phyloP scores from a whole-genome alignment of 768 basidiomycete species.

The Agrocybe pediades region DNA sequence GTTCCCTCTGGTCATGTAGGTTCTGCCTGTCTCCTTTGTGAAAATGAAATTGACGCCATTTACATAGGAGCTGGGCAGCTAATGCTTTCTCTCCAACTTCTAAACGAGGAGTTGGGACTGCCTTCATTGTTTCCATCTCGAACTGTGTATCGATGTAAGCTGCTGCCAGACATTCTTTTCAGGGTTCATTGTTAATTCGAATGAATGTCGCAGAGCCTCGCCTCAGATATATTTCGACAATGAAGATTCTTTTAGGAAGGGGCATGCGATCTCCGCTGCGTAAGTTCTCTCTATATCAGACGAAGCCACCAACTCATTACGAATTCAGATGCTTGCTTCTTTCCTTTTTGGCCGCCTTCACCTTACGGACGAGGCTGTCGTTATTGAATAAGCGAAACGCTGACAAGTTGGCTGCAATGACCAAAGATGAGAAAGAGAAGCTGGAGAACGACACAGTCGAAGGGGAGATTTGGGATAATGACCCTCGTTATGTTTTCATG shows the following conservation, averaged over 20 bases:
- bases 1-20: conserved; percentile 61
- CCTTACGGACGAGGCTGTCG: conserved; percentile 45
- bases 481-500: conserved; percentile 57
- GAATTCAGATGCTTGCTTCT: conserved; percentile 42
- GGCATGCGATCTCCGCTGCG: conserved; percentile 58
- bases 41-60: background rate
- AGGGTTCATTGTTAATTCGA: background rate
- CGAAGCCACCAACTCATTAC: background rate
- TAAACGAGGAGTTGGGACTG: conserved; percentile 61
- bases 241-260: conserved; percentile 49
- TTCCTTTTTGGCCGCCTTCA: conserved; percentile 43
- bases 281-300: conserved; percentile 21
- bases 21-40: background rate
- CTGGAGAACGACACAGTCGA: conserved; percentile 15
- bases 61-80: conserved; percentile 57
- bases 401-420: conserved; percentile 21
- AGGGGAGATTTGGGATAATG: conserved; percentile 48
- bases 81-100: conserved; percentile 61
- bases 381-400: conserved; percentile 43
- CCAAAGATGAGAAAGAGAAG: conserved; percentile 30
- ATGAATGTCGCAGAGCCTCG: conserved; percentile 38
- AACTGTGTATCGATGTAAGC: conserved; percentile 59
- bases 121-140: conserved; percentile 60
- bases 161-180: background rate
- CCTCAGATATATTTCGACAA: conserved; percentile 62